phyloP scores from a whole-genome alignment of 169 alveolate genomes.

The Plasmodium coatneyi region DNA sequence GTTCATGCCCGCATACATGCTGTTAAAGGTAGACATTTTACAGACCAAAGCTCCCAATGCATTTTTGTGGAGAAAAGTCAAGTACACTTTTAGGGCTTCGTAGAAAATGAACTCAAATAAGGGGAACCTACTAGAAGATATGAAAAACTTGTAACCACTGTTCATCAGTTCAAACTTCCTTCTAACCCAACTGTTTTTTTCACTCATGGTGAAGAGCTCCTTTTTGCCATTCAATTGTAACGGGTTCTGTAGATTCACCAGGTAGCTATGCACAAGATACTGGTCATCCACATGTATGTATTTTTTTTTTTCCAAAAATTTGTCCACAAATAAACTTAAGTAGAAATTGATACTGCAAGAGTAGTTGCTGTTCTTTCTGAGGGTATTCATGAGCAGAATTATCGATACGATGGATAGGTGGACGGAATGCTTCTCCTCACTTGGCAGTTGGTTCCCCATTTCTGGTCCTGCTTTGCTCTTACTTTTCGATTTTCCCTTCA shows the following conservation, averaged over 20 bases:
- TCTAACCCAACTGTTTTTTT: neutral
- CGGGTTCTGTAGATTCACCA: constrained; percentile 41
- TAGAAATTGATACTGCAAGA: constrained; percentile 26
- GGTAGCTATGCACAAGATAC: constrained; percentile 46
- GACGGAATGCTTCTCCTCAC: neutral
- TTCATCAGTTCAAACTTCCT: constrained; percentile 28
- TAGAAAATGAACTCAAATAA: constrained; percentile 13
- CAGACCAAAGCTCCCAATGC: constrained; percentile 42
- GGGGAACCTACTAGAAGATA: constrained; percentile 21
- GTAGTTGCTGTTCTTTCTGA: constrained; percentile 35
- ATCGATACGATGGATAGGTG: constrained; percentile 21
- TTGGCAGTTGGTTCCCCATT: too few relatives aligned
- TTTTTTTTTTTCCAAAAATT: constrained; percentile 71
- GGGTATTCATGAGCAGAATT: neutral
- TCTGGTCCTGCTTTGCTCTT: neutral
- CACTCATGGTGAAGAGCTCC: neutral
- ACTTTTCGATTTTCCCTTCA: constrained; percentile 15
- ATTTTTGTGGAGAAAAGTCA: constrained; percentile 13
- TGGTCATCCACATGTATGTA: constrained; percentile 55
- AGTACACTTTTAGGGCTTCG: constrained; percentile 27
- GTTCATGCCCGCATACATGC: constrained; percentile 10
- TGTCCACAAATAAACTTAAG: constrained; percentile 37
- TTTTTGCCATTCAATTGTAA: neutral
- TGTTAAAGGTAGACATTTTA: constrained; percentile 44
- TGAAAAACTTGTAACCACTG: constrained; percentile 57